phyloP scores from a whole-genome alignment of 768 basidiomycete genomes.

The Obba rivulosa region DNA sequence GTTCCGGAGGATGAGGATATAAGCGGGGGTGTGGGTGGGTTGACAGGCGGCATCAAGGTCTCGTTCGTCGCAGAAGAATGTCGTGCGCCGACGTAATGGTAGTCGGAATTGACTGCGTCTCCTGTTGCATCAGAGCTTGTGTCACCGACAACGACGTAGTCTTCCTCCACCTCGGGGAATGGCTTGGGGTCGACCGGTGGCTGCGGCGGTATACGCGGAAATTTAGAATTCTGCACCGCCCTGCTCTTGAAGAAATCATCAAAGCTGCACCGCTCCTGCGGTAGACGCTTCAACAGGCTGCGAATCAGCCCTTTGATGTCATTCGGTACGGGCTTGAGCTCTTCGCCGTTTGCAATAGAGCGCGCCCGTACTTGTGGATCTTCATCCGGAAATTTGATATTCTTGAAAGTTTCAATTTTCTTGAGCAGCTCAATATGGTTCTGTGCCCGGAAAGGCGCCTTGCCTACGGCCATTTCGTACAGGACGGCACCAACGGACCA shows the following conservation, averaged over 20 bases:
- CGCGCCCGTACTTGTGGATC: constrained; percentile 50
- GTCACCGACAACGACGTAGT: constrained; percentile 95
- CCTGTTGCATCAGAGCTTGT: constrained; percentile 68
- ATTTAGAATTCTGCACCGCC: constrained; percentile 73
- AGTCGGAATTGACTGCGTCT: constrained; percentile 35
- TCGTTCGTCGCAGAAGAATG: constrained; percentile 31
- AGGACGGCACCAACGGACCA: constrained; percentile 98
- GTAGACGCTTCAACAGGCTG: constrained; percentile 72
- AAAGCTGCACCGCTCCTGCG: constrained; percentile 80
- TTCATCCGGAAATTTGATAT: constrained; percentile 93
- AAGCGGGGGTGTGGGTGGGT: constrained; percentile 44
- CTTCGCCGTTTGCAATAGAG: constrained; percentile 40
- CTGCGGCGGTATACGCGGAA: constrained; percentile 47
- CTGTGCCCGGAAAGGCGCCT: constrained; percentile 89
- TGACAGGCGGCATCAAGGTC: constrained; percentile 65
- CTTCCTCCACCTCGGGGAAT: constrained; percentile 49
- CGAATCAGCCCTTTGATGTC: constrained; percentile 91
- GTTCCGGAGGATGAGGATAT: constrained; percentile 61
- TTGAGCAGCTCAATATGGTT: constrained; percentile 95
- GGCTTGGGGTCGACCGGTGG: constrained; percentile 16
- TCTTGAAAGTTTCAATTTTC: constrained; percentile 86
- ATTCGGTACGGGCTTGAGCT: constrained; percentile 54
- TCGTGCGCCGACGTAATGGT: constrained; percentile 23
- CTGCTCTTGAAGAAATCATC: constrained; percentile 88
- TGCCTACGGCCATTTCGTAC: constrained; percentile 94